Evolutionary conservation across 2,329 filamentous ascomycete species (phyloP), one percentile per base, ranked within the genome.

Genomic region (Escovopsis weberi): DNA sequence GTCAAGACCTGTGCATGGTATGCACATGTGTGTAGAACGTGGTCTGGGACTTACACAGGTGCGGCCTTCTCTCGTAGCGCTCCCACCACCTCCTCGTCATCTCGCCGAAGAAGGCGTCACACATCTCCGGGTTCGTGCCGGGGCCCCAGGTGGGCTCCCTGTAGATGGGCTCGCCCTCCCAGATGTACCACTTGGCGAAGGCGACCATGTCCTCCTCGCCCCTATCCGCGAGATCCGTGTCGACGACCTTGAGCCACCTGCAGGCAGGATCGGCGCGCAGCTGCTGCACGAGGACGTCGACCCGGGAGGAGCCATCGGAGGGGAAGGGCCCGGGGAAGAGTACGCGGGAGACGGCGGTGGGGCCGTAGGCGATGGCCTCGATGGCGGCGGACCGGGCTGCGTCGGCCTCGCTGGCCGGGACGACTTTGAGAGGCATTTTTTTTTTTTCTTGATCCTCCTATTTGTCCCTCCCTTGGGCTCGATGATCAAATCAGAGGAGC

Each of bases 361-460:
- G 50, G 1, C 51, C 55, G 44, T 65, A 66, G 15, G 65, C 65
- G 4, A 46, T 50, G 12, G 39, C 46, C 49, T 68, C 65, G 37
- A 68, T 63, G 39, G 58, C 51, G 15, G 56, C 55, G 32, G 56
- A 51, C 26, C 60, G 61, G 26, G 43, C 42, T 18, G 59, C 59
- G 49, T 68, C 65, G 33, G 54, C 54, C 36, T 55, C 57, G 6
- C 48, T 57, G 15, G 62, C 61, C 19, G 52, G 50, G 8, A 56
- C 50, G 12, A 65, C 48, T 50, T 59, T 47, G 26, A 68, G 61
- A 37, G 59, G 55, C 65, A 67, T 67, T 8, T 10, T 30, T 67
- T 8, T 10, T 30, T 30, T 30, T 10, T 30, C 28, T 10, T 30
- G 6, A 10, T 30, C 10, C 28, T 30, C 28, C 10, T 10, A 10